Base-by-base conservation (phyloP, 2,329 filamentous ascomycete species). In the Diaporthe velutina region DNA sequence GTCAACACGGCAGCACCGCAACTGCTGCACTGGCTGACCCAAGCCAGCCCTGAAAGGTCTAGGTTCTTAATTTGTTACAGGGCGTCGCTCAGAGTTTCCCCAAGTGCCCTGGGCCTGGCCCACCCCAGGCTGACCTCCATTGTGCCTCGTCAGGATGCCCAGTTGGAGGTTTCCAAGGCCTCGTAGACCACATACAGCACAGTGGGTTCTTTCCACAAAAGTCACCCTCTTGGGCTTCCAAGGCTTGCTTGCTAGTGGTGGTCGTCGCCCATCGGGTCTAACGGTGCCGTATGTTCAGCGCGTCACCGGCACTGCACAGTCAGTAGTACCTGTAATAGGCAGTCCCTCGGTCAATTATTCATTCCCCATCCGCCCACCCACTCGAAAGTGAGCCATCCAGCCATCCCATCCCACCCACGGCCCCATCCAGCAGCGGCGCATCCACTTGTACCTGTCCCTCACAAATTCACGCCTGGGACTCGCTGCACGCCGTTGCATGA, bases 41-140 rank as follows among this genome's bases (percentile, higher is more conserved):
- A 19, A 15, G 55, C 55, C 17, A 60, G 55, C 58, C n/a, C 38
- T 61, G 58, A 45, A 61, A 22, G 38, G 38, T 19, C 22, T 22
- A 42, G 40, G 10, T 19, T 40, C 33, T 60, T 4, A 42, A 61
- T 7, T 52, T 25, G 45, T 52, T 28, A 54, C 64, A 68, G 64
- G 33, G 48, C 64, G 48, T 52, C 30, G 13, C 64, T 28, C 22
- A 68, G 33, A 40, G 64, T 54, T 68, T 40, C 64, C 30, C 33
- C 30, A 67, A 52, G 45, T 52, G 42, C 45, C 64, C 64, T 67
- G 45, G 45, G 13, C 30, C 64, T 54, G 64, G n/a, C 48, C 48
- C 61, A 38, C 61, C 48, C 64, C 22, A 30, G 45, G 54, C 45
- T 68, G 64, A 68, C 45, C 64, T 68, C n/a, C 64, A 68, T 54